A percentile compares a stretch with the other conserved stretches of the same genome.
Evolutionary conservation across 768 basidiomycete species (phyloP).

Genomic region (Trametes villosa): DNA sequence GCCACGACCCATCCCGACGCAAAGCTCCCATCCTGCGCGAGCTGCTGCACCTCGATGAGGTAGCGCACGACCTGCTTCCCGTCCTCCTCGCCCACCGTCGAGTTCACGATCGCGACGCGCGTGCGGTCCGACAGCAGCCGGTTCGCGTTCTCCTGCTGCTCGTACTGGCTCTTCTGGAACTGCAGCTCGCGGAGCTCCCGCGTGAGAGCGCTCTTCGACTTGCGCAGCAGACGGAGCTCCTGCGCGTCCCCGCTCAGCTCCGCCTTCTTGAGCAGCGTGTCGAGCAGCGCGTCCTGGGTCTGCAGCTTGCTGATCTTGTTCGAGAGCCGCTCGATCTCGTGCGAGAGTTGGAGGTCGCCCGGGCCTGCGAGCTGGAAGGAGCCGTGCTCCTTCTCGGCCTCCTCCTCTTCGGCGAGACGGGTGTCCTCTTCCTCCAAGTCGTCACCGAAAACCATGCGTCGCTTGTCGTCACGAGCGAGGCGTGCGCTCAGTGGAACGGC

Average conservation of each 20-base stretch:
- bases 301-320: constrained; percentile 78
- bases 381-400: constrained; percentile 46
- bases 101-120: constrained; percentile 81
- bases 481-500: not conserved
- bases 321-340: constrained; percentile 80
- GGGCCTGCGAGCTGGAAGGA: constrained; percentile 82
- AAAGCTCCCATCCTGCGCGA: constrained; percentile 77
- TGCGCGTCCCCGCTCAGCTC: constrained; percentile 90
- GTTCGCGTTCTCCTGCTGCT: constrained; percentile 93
- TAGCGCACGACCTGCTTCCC: constrained; percentile 93
- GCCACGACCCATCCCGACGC: constrained; percentile 93
- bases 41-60: constrained; percentile 89
- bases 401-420: constrained; percentile 53
- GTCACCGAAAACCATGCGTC: constrained; percentile 29
- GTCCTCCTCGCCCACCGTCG: constrained; percentile 79
- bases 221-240: constrained; percentile 81
- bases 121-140: constrained; percentile 84
- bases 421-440: constrained; percentile 61
- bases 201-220: constrained; percentile 79
- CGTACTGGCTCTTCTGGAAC: constrained; percentile 92
- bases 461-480: constrained; percentile 13
- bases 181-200: constrained; percentile 82
- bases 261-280: constrained; percentile 90
- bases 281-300: constrained; percentile 81
- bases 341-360: constrained; percentile 86